Conservation (phyloP, 495 filamentous ascomycete genomes). For the Bacidia gigantensis region DNA sequence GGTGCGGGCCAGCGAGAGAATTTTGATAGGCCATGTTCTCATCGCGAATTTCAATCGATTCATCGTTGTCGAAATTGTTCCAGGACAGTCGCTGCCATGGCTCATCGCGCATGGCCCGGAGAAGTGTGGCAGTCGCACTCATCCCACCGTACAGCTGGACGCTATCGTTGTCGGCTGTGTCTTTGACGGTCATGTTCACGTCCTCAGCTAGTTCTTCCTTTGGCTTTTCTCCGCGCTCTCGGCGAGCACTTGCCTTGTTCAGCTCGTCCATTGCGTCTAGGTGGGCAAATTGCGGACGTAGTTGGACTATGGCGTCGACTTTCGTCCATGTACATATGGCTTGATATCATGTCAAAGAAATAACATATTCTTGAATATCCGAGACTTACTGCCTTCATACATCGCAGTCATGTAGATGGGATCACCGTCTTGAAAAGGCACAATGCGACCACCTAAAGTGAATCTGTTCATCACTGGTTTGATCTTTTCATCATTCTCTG, state of each 20-base stretch:
- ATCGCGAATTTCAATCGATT: constrained; percentile 48
- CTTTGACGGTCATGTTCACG: constrained; percentile 56
- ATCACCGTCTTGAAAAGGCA: constrained; percentile 40
- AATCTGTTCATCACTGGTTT: constrained; percentile 41
- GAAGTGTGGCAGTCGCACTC: constrained; percentile 38
- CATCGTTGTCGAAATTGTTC: constrained; percentile 52
- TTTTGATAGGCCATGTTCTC: constrained; percentile 45
- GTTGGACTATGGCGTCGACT: constrained; percentile 53
- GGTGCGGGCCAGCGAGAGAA: constrained; percentile 31
- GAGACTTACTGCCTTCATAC: constrained; percentile 45
- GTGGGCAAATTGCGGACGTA: constrained; percentile 64
- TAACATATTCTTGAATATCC: neutral
- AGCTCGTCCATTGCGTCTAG: constrained; percentile 52
- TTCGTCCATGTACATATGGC: constrained; percentile 19
- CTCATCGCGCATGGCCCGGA: constrained; percentile 52
- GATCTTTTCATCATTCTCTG: constrained; percentile 25
- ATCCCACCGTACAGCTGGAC: constrained; percentile 20
- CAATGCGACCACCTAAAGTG: constrained; percentile 55
- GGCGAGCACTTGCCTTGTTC: constrained; percentile 19
- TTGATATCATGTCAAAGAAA: constrained; percentile 1
- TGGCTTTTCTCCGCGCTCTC: constrained; percentile 25
- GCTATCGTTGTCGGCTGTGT: constrained; percentile 41
- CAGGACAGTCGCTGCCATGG: constrained; percentile 51
- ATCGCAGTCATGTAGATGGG: constrained; percentile 61
- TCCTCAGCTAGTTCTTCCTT: constrained; percentile 27